Percentiles rank a stretch among this genome's conserved stretches.
Conservation (phyloP, 148 eudicot species). For the Fagopyrum tataricum region DNA sequence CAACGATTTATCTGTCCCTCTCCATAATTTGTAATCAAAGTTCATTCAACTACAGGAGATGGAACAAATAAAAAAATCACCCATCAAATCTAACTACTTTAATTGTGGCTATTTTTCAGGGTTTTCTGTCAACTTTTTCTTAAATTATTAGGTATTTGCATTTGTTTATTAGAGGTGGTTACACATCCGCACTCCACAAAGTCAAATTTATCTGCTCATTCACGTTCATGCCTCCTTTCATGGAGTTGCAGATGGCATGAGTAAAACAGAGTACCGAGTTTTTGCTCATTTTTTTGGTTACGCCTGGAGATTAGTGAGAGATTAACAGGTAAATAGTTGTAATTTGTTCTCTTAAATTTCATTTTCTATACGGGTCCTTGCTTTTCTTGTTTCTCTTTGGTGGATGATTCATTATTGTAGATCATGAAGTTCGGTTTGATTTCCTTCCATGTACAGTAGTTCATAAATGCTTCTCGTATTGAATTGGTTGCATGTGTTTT, state of each 20-base stretch:
- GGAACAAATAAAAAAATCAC: not conserved
- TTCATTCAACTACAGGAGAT: not conserved
- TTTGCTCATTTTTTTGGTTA: not conserved
- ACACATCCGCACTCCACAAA: constrained; percentile 1
- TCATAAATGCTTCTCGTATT: too few relatives aligned
- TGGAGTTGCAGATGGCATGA: not conserved
- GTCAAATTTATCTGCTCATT: not conserved
- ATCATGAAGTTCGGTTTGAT: not conserved
- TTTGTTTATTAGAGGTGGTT: constrained; percentile 4
- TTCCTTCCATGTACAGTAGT: not conserved
- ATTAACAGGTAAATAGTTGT: not conserved
- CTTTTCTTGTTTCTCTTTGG: not conserved
- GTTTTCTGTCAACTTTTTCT: not conserved
- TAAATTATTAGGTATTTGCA: not conserved
- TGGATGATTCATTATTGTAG: not conserved
- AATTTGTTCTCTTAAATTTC: not conserved
- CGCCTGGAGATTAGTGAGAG: not conserved
- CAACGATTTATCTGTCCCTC: not conserved
- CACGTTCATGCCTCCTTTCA: not conserved
- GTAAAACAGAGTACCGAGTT: not conserved
- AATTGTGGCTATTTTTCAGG: not conserved
- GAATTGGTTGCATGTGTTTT: not conserved
- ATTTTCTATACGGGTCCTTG: not conserved
- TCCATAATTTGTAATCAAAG: not conserved
- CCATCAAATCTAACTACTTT: not conserved